A percentile compares a stretch with the other conserved stretches of the same genome.
Conservation (phyloP, 768 basidiomycete species). For the Naganishia antarctica region DNA sequence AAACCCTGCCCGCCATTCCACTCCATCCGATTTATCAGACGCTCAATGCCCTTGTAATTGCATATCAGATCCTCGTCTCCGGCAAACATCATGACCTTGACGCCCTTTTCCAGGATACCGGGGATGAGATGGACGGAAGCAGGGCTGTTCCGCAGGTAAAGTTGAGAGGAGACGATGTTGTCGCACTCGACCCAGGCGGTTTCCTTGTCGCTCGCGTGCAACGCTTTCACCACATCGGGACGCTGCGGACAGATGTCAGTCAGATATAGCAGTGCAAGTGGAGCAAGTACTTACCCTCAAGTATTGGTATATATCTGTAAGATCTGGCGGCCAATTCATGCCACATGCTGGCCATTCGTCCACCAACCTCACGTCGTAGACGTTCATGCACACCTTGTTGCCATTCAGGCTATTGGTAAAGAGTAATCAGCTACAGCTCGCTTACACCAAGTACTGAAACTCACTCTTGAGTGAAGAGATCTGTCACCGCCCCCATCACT, state of each 20-base stretch:
- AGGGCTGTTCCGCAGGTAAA: conserved; percentile 58
- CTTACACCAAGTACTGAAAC: conserved; percentile 4
- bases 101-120: conserved; percentile 62
- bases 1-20: conserved; percentile 85
- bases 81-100: conserved; percentile 83
- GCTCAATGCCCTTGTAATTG: conserved; percentile 87
- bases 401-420: conserved; percentile 59
- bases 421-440: not conserved
- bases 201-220: conserved; percentile 73
- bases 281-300: conserved; percentile 64
- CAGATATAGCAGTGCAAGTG: not conserved
- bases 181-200: conserved; percentile 86
- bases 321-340: conserved; percentile 31
- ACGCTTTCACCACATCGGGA: conserved; percentile 68
- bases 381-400: conserved; percentile 73
- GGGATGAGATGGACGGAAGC: conserved; percentile 76
- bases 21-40: conserved; percentile 70
- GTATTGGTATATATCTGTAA: conserved; percentile 63
- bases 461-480: conserved; percentile 50
- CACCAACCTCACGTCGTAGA: conserved; percentile 88
- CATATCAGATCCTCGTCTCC: conserved; percentile 97
- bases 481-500: conserved; percentile 54
- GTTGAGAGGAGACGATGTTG: conserved; percentile 60
- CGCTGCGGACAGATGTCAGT: conserved; percentile 55
- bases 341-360: conserved; percentile 79